These are phyloP conservation scores for Syzygium aqueum DNA, from an alignment of 345 rosid species.

Conservation along the genomic window DNA sequence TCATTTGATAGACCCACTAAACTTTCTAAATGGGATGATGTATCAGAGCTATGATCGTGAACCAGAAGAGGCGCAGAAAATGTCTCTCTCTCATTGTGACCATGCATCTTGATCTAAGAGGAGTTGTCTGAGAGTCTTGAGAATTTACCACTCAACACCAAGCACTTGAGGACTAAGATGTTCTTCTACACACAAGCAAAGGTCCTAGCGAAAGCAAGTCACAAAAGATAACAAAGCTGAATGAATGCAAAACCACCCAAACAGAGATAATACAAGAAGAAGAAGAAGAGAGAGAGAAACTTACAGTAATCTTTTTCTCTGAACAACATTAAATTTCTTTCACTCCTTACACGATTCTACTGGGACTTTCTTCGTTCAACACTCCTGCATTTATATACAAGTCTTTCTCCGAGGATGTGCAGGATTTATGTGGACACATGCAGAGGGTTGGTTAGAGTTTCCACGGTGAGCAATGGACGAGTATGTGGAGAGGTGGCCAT, in stretches of 20 bases:
- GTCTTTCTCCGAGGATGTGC: not conserved
- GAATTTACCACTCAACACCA: not conserved
- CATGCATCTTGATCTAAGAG: not conserved
- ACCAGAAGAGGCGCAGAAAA: not conserved
- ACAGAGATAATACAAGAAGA: not conserved
- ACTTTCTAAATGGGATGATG: not conserved
- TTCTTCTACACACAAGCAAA: not conserved
- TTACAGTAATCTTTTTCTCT: not conserved
- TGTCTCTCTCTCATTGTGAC: not conserved
- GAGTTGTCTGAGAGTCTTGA: not conserved
- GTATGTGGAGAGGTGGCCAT: constrained; percentile 3
- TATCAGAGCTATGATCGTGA: not conserved
- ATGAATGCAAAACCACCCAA: not conserved
- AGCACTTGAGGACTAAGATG: not conserved
- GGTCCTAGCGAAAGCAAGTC: no score
- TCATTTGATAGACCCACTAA: not conserved
- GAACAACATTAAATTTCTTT: not conserved
- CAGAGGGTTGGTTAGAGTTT: constrained; percentile 18
- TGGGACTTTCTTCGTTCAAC: not conserved
- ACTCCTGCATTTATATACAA: not conserved
- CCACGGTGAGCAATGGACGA: constrained; percentile 16
- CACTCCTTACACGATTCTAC: not conserved
- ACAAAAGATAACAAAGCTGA: not conserved
- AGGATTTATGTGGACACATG: not conserved
- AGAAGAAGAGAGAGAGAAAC: not conserved